These are phyloP conservation scores for Vigna reflexopilosa DNA, from an alignment of 306 rosid species.

Conservation along the genomic window DNA sequence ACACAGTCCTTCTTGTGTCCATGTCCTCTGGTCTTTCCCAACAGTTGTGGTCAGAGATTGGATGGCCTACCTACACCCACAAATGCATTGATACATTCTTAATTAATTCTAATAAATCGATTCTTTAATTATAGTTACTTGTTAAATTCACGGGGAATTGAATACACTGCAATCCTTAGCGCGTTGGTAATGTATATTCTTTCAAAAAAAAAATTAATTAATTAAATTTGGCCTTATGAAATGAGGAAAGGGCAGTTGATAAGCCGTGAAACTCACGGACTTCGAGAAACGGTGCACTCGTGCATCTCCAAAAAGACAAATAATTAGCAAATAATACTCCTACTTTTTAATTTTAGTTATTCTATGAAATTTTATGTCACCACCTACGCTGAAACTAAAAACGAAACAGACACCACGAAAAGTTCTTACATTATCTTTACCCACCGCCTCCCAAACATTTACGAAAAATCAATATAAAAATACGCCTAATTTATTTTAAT, in stretches of 20 bases:
- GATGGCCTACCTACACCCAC: slow-evolving; percentile 74
- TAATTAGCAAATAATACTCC: not conserved
- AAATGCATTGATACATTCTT: not conserved
- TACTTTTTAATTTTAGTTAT: not conserved
- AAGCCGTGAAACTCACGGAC: slow-evolving; percentile 42
- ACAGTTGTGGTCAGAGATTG: slow-evolving; percentile 67
- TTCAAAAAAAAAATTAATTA: not conserved
- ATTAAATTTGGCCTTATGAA: not conserved
- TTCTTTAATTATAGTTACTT: not conserved
- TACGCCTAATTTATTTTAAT: no score
- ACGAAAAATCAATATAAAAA: not conserved
- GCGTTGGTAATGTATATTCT: slow-evolving; percentile 29
- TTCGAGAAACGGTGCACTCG: slow-evolving; percentile 42
- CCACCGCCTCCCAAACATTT: not conserved
- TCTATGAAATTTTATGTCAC: not conserved
- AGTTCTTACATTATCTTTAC: not conserved
- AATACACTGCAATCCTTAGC: not conserved
- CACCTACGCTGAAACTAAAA: no score
- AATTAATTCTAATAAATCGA: not conserved
- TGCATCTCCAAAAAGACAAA: not conserved
- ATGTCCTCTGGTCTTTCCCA: slow-evolving; percentile 97
- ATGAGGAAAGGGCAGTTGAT: not conserved
- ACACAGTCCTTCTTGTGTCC: slow-evolving; percentile 83
- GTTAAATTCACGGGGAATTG: not conserved
- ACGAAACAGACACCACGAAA: no score